Evolutionary conservation across 2,329 filamentous ascomycete species (phyloP).

Genomic region (Scorias spongiosa): DNA sequence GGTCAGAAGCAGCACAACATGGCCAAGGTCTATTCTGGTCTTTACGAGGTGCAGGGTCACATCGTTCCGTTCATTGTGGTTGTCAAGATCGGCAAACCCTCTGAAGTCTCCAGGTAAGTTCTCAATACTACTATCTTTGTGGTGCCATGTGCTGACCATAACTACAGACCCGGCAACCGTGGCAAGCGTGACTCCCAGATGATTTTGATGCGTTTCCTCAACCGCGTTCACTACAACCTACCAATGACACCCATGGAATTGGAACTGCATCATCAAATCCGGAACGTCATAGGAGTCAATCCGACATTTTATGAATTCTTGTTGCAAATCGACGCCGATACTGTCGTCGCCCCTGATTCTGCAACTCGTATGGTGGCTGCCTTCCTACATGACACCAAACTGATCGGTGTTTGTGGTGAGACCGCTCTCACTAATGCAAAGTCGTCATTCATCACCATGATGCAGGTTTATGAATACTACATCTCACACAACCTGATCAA

Average conservation of each 20-base stretch:
- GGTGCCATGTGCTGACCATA: slow-evolving; percentile 2
- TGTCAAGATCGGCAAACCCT: slow-evolving; percentile 83
- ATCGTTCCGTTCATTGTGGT: slow-evolving; percentile 96
- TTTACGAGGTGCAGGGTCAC: slow-evolving; percentile 95
- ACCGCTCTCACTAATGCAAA: slow-evolving; percentile 88
- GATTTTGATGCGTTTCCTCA: slow-evolving; percentile 96
- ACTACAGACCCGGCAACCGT: slow-evolving; percentile 64
- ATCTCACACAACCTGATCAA: slow-evolving; percentile 96
- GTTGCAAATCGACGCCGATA: slow-evolving; percentile 94
- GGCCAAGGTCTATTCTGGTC: slow-evolving; percentile 94
- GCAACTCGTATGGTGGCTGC: slow-evolving; percentile 82
- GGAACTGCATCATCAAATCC: slow-evolving; percentile 96
- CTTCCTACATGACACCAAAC: slow-evolving; percentile 77
- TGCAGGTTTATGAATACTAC: slow-evolving; percentile 99
- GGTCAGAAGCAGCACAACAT: slow-evolving; percentile 98
- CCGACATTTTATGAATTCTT: slow-evolving; percentile 97
- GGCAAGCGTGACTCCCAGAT: slow-evolving; percentile 99
- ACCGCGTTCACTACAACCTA: slow-evolving; percentile 94
- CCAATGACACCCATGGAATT: slow-evolving; percentile 93
- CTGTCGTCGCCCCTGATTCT: slow-evolving; percentile 77
- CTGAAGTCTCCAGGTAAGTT: slow-evolving; percentile 44
- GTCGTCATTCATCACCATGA: slow-evolving; percentile 90
- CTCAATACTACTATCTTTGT: slow-evolving; percentile 15
- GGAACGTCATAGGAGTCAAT: slow-evolving; percentile 97
- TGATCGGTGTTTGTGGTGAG: slow-evolving; percentile 93